phyloP scores from a whole-genome alignment of 2,329 filamentous ascomycete species.

The Neofusicoccum umdonicola region DNA sequence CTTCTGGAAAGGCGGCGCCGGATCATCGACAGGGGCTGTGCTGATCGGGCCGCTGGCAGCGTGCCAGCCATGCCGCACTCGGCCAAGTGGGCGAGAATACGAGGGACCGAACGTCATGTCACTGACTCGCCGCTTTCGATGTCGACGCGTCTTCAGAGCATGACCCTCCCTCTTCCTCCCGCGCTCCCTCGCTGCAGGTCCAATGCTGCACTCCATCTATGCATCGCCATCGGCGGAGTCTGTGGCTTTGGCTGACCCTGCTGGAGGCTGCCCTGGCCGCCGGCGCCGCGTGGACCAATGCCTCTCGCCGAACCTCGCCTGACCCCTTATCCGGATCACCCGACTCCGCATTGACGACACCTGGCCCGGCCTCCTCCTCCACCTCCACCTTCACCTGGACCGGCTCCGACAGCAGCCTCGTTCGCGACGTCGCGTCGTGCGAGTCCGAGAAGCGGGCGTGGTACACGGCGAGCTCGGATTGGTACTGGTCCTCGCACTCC shows the following conservation, averaged over 20 bases:
- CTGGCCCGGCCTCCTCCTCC: neutral
- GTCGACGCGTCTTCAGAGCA: neutral
- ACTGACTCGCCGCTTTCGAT: neutral
- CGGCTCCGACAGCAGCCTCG: constrained; percentile 4
- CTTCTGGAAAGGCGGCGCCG: too few species aligned
- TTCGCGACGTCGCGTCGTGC: neutral
- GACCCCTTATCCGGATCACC: constrained; percentile 5
- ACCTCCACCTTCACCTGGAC: constrained; percentile 2
- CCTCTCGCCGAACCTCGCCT: neutral
- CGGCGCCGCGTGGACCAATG: neutral
- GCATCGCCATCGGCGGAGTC: neutral
- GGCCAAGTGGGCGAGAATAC: neutral
- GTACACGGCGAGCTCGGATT: neutral
- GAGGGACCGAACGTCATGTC: neutral
- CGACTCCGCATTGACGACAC: constrained; percentile 10
- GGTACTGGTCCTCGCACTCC: neutral
- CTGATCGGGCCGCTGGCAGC: constrained; percentile 3
- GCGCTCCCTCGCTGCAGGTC: neutral
- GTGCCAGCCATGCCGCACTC: neutral
- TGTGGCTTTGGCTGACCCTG: neutral
- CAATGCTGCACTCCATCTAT: constrained; percentile 10
- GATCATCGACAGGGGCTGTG: constrained; percentile 1
- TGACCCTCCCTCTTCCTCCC: neutral
- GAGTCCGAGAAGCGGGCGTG: constrained; percentile 2
- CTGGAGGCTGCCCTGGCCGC: neutral